Percentiles rank a stretch among this genome's conserved stretches.
These are phyloP conservation scores for Lunularia cruciata DNA, from an alignment of 225 moss, liverwort and hornwort species.

Conservation along the genomic window DNA sequence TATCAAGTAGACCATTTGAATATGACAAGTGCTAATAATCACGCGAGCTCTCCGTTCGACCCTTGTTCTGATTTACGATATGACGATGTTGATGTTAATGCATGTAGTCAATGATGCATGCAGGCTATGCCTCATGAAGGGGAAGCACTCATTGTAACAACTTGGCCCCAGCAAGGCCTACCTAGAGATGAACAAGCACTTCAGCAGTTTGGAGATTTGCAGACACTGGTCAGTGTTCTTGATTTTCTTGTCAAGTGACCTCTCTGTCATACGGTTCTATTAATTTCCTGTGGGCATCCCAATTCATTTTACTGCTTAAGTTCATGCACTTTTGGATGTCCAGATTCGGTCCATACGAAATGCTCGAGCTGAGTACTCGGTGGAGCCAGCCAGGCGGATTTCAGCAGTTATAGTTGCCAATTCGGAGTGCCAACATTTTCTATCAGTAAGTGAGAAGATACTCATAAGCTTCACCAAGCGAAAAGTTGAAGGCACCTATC, in stretches of 20 bases:
- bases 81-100: background rate
- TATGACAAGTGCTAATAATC: background rate
- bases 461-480: background rate
- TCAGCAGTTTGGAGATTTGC: slow-evolving; percentile 69
- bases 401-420: slow-evolving; percentile 71
- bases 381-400: slow-evolving; percentile 83
- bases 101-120: background rate
- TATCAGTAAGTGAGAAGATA: slow-evolving; percentile 41
- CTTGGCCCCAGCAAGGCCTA: slow-evolving; percentile 65
- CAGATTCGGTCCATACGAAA: slow-evolving; percentile 81
- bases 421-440: slow-evolving; percentile 41
- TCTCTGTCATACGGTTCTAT: background rate
- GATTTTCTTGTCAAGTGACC: background rate
- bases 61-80: background rate
- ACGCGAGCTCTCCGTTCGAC: background rate
- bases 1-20: too few relatives aligned
- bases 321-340: background rate
- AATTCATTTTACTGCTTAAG: too few relatives aligned
- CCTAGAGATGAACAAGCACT: slow-evolving; percentile 62
- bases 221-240: slow-evolving; percentile 53
- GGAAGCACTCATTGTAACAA: slow-evolving; percentile 64
- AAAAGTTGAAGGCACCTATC: background rate
- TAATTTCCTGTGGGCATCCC: background rate
- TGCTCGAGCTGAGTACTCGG: slow-evolving; percentile 78
- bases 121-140: slow-evolving; percentile 89